These are phyloP conservation scores for Xylaria sp. DNA, from an alignment of 2,329 filamentous ascomycete species.

Conservation along the genomic window DNA sequence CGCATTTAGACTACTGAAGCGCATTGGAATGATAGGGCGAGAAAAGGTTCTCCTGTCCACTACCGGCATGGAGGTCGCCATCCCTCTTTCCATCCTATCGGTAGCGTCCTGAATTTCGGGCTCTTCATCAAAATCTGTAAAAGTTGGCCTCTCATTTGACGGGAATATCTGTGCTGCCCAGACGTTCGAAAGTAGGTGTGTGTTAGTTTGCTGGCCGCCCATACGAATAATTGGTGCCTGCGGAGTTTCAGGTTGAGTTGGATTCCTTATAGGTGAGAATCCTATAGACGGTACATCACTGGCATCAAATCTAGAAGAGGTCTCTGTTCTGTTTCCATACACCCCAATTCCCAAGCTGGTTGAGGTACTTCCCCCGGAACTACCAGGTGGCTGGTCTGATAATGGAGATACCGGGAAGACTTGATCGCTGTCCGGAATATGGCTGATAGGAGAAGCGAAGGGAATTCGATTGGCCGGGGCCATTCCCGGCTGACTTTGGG, in stretches of 20 bases:
- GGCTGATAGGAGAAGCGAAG: constrained; percentile 1
- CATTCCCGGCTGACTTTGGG: neutral
- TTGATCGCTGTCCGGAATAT: constrained; percentile 10
- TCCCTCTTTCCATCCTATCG: neutral
- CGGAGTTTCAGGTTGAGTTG: constrained; percentile 8
- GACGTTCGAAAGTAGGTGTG: constrained; percentile 6
- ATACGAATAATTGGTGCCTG: constrained; percentile 27
- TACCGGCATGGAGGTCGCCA: neutral
- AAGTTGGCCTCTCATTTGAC: neutral
- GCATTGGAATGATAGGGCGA: constrained; percentile 24
- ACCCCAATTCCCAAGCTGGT: constrained; percentile 22
- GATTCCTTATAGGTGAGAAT: constrained; percentile 14
- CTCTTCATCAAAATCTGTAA: neutral
- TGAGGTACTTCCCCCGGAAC: neutral
- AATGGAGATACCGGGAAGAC: constrained; percentile 30
- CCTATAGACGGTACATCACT: constrained; percentile 24
- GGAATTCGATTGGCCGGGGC: neutral
- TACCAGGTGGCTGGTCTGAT: constrained; percentile 8
- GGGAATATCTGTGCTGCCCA: neutral
- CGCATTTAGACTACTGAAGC: constrained; percentile 32
- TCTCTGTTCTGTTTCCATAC: constrained; percentile 7
- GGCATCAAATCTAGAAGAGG: neutral
- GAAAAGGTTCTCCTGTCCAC: neutral
- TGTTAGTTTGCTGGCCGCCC: constrained; percentile 7
- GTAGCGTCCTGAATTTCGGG: neutral